Evolutionary conservation across 2,329 filamentous ascomycete species (phyloP), one percentile per base, ranked within the genome.

Genomic region (Ophiostoma sp.): DNA sequence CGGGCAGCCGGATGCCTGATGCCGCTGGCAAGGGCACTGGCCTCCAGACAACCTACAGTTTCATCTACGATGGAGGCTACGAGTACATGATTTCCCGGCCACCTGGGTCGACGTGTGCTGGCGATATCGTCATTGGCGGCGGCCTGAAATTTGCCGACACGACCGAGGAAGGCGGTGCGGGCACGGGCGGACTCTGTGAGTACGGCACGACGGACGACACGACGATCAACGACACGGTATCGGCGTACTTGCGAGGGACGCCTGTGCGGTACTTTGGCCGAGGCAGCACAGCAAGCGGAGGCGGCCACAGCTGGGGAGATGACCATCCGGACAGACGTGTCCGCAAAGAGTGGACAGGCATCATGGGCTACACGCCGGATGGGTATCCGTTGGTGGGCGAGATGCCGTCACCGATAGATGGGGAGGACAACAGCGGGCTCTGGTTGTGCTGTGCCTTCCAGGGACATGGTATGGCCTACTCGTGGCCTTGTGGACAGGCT

Each of bases 1-100:
- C 82, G 66, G 79, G 83, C 12, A 63, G 75, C 77, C 76, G 69
- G 3, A 80, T 84, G 75, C 83, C 84, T 15, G 5, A 17, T 25
- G 9, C 12, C n/a, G 2, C 31, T 19, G 31, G 28, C 25, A 28
- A 28, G 11, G 25, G n/a, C 59, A 12, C 19, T n/a, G 81, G 84
- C 12, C 77, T 89, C 36, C 79, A 81, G 6, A 84, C 83, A 1
- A 89, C 89, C 0, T 91, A 90, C 77, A 89, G 85, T 25, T 89
- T 92, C 76, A 87, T 91, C 33, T 89, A 89, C 77, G 82, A 83
- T 1, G 80, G 82, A 31, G 88, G 90, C 0, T 92, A 90, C 77
- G 91, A 92, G 74, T 93, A 92, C 79, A 88, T 92, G 84, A 87
- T 92, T 9, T 84, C 87, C 1, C 84, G 88, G 0, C 86, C 86